A percentile compares a stretch with the other conserved stretches of the same genome.
phyloP scores from a whole-genome alignment of 768 basidiomycete genomes.

The Pulveroboletus ravenelii region DNA sequence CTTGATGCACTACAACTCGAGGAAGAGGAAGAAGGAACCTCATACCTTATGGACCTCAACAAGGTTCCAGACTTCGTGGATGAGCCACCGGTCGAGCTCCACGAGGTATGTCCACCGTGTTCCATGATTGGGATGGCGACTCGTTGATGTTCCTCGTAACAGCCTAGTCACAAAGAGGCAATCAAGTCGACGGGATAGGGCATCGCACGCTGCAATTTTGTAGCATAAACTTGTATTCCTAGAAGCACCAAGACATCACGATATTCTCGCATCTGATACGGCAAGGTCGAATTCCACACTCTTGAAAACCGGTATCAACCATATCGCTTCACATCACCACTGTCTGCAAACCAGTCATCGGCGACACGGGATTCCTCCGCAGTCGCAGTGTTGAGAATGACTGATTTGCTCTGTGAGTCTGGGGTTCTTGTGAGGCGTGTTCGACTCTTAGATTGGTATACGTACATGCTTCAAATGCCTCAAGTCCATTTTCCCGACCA shows the following conservation, averaged over 20 bases:
- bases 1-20: conserved; percentile 91
- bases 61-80: conserved; percentile 93
- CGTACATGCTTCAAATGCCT: conserved; percentile 76
- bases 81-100: conserved; percentile 68
- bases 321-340: conserved; percentile 50
- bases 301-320: conserved; percentile 39
- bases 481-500: conserved; percentile 80
- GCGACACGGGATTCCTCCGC: conserved; percentile 49
- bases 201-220: conserved; percentile 1
- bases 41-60: conserved; percentile 82
- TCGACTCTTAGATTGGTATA: not conserved
- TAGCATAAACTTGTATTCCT: conserved; percentile 16
- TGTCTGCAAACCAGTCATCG: conserved; percentile 80
- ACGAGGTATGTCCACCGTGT: conserved; percentile 44
- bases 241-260: not conserved
- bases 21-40: conserved; percentile 84
- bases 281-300: not conserved
- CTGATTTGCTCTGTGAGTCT: conserved; percentile 86
- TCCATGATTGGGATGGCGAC: not conserved
- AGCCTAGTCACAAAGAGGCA: conserved; percentile 51
- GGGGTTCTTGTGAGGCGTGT: conserved; percentile 6
- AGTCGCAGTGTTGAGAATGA: conserved; percentile 68
- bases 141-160: conserved; percentile 4
- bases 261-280: not conserved
- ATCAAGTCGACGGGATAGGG: conserved; percentile 45